phyloP scores from a whole-genome alignment of 139 green algal species.

The Chlamydomonas applanata region DNA sequence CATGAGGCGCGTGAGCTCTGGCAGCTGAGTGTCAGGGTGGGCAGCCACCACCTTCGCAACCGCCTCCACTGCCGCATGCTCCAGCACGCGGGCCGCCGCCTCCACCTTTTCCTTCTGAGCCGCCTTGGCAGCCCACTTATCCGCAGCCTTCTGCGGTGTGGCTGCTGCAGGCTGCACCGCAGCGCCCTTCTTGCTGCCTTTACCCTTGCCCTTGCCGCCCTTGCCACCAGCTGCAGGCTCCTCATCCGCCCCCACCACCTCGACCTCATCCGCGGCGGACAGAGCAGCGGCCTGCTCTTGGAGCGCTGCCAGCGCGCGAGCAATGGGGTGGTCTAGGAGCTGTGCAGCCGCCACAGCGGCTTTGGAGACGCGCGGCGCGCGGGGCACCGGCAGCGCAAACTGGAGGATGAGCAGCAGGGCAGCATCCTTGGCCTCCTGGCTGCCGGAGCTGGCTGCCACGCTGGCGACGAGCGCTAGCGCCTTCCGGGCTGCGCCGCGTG shows the following conservation, averaged over 20 bases:
- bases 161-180: not conserved
- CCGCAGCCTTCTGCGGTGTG: not conserved
- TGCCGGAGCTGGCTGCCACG: not conserved
- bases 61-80: not conserved
- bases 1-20: constrained; percentile 1
- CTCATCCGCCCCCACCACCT: not conserved
- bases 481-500: constrained; percentile 18
- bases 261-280: not conserved
- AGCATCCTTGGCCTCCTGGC: not conserved
- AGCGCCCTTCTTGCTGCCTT: constrained; percentile 6
- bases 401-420: constrained; percentile 13
- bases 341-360: constrained; percentile 26
- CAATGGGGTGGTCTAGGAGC: not conserved
- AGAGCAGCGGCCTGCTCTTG: constrained; percentile 4
- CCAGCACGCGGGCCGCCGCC: not conserved
- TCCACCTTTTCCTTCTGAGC: not conserved
- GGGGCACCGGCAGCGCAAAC: constrained; percentile 14
- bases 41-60: constrained; percentile 3
- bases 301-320: not conserved
- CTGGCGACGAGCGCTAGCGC: constrained; percentile 19
- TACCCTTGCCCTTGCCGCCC: not conserved
- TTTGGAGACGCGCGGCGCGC: constrained; percentile 3
- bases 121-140: not conserved
- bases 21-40: not conserved
- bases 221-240: not conserved